Base-by-base conservation (phyloP, 331 rosid genomes). In the Rhamnella rubrinervis region DNA sequence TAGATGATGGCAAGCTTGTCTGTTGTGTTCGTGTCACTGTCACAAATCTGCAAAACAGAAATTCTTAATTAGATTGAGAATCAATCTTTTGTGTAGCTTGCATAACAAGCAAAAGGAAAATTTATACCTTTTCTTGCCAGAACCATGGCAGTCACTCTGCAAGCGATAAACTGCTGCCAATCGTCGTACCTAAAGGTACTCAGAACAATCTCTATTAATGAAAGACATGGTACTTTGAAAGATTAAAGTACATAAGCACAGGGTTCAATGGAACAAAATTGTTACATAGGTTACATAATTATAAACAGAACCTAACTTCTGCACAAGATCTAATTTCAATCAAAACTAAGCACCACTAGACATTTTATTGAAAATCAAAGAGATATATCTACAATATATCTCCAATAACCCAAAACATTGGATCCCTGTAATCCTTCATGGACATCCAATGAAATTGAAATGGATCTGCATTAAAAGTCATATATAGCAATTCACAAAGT, bases 1-100 rank as follows among this genome's bases (percentile, higher is more conserved):
- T 84, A 51, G 92, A 60, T 38, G 97, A 88, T 69, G 98, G 95
- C 87, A 91, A 80, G 74, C 91, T 75, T 6, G 98, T 93, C 56
- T 80, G 75, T 52, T 76, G 88, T 1, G 97, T 84, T 62, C 81
- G 83, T 85, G 74, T 68, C 53, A 93, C 86, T 1, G 96, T 93
- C 56, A 91, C 97, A 77, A 91, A 91, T 74, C 97, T 91, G 87
- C 65, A 73, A 61, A 46, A 31, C 56, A 46, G 40, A 68, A 56
- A 53, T 12, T 15, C n/a, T 44, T 44, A 39, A 47, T 51, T 40
- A 49, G 61, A 50, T 71, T 71, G 8, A 51, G 44, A 28, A 61
- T 72, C 67, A 62, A 63, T 4, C 49, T 6, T 55, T 40, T 4
- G 55, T 47, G 67, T 59, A 14, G 47, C 61, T 60, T 19, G 10